These are phyloP conservation scores for Macrolepiota albuminosa DNA, from an alignment of 768 basidiomycete species.

Conservation along the genomic window DNA sequence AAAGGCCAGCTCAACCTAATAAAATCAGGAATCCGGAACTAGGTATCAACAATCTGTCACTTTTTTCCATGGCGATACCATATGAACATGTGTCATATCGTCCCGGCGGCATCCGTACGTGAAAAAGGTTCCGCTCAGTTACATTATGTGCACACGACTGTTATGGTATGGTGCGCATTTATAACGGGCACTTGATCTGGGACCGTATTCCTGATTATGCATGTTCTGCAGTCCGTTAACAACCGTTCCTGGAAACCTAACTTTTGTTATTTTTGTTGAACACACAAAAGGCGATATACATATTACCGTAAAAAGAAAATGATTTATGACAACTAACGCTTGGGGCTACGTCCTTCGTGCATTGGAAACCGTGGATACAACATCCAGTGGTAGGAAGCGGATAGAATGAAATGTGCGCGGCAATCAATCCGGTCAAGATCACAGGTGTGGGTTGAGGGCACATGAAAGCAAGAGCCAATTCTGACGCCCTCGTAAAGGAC, in stretches of 20 bases:
- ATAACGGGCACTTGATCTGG: no score
- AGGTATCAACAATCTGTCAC: neutral
- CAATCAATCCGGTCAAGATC: no score
- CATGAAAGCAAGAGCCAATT: neutral
- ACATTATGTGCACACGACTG: neutral
- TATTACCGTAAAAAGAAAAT: no score
- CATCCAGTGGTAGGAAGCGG: neutral
- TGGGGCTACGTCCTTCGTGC: no score
- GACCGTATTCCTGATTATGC: no score
- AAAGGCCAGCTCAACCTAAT: constrained; percentile 11
- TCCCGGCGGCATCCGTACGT: constrained; percentile 21
- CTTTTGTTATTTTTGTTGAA: constrained; percentile 20
- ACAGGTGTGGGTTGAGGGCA: neutral
- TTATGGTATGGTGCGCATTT: no score
- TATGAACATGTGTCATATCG: constrained; percentile 8
- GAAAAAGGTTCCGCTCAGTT: constrained; percentile 21
- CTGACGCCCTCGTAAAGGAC: neutral
- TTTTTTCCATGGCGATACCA: neutral
- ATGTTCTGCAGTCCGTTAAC: no score
- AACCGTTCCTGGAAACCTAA: no score
- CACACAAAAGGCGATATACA: no score
- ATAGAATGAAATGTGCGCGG: neutral
- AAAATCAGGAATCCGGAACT: neutral
- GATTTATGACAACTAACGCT: no score
- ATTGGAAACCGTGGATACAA: no score